Base-by-base conservation (phyloP, 2,329 filamentous ascomycete genomes). In the Stemphylium lycopersici region DNA sequence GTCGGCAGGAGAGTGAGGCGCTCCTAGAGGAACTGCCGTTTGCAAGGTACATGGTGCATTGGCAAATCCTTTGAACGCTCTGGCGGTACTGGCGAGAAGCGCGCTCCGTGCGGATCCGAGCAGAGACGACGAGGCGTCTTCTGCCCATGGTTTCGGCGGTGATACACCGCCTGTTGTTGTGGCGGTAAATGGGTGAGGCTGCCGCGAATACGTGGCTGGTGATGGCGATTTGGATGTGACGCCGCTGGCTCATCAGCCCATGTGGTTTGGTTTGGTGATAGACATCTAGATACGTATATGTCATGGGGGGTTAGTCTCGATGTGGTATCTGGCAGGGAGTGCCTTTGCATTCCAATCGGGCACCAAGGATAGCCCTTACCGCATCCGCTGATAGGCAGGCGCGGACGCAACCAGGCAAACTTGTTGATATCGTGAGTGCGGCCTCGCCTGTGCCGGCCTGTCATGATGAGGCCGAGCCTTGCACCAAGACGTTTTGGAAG, bases 401-500 rank as follows among this genome's bases (percentile, higher is more conserved):
- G 33, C 33, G 33, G 33, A 36, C 6, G 13, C 16, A 15, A 15
- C 7, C 33, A 36, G 15, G 33, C 33, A 36, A 8, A 33, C n/a
- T n/a, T 33, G 31, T 33, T 33, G 31, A 33, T 33, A 33, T 33
- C 11, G 31, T 33, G 31, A 33, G 31, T 12, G 31, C 31, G 31
- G 31, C n/a, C 31, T 33, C 31, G 31, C 31, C 31, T 15, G n/a
- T 15, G 46, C 34, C 46, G 39, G 46, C 47, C 29, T 37, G 47
- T 37, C 29, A 29, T 33, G 6, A 22, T 12, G 29, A 42, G 33
- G 40, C 22, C 22, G 48, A 31, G 34, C 22, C 37, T 44, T 36
- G 39, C 39, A 54, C 46, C 39, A 40, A 22, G 39, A 39, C 46
- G 33, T 20, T 50, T 50, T 54, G 26, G 39, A 33, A 33, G 34